Conservation (phyloP, 208 protist genomes). For the Leishmania mexicana region DNA sequence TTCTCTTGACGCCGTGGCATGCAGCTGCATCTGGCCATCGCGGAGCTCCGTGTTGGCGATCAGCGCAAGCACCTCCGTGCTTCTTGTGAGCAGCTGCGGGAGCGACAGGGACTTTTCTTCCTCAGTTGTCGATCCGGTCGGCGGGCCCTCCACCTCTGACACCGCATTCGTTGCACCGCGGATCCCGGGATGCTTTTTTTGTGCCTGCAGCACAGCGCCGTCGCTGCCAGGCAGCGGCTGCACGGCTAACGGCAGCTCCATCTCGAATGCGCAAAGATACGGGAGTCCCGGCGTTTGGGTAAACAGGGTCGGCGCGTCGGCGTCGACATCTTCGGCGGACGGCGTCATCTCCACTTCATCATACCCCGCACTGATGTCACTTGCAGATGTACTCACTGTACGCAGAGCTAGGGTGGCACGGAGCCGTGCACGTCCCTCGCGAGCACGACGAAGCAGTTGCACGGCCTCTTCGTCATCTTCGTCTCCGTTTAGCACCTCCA, state of each 20-base stretch:
- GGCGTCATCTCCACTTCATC: no score
- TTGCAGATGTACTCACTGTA: not conserved
- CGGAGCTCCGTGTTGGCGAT: slow-evolving; percentile 28
- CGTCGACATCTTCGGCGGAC: not conserved
- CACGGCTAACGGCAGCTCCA: slow-evolving; percentile 21
- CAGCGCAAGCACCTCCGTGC: slow-evolving; percentile 31
- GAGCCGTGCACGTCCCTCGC: slow-evolving; percentile 10
- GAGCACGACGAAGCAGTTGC: slow-evolving; percentile 30
- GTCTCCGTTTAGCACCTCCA: slow-evolving; percentile 21
- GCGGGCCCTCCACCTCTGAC: no score
- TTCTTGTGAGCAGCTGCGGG: slow-evolving; percentile 15
- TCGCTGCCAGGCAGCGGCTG: not conserved
- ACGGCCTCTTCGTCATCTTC: slow-evolving; percentile 34
- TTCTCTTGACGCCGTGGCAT: slow-evolving; percentile 14
- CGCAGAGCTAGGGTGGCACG: not conserved
- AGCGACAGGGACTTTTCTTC: slow-evolving; percentile 6
- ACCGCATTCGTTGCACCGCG: not conserved
- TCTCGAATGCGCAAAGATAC: slow-evolving; percentile 69
- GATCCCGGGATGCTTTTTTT: not conserved
- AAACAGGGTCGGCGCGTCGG: not conserved
- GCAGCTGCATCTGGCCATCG: slow-evolving; percentile 17
- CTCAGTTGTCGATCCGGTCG: not conserved
- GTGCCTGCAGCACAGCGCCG: not conserved
- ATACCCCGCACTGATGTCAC: not conserved
- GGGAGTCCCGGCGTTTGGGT: not conserved